Evolutionary conservation across 768 basidiomycete genomes (phyloP), one percentile per base, ranked within the genome.

Genomic region (Royoungia palumana): DNA sequence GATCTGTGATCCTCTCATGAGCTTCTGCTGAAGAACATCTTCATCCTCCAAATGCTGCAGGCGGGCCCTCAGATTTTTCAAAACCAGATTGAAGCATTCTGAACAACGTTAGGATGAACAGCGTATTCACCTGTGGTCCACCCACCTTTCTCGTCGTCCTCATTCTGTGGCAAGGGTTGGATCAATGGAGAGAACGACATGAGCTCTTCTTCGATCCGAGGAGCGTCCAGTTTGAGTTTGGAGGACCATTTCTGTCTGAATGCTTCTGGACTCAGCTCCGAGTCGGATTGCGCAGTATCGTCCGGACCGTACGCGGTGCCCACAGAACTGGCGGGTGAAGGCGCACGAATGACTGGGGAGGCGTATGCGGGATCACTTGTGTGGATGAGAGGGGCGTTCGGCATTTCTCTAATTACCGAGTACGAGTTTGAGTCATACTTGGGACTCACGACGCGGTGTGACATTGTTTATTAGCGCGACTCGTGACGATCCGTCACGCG

Each of bases 261-360:
- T 4, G 63, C 69, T 47, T 68, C 62, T 41, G 70, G 61, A 39
- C 63, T 60, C 34, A 77, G 60, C 49, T 66, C 68, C n/a, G 50
- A 51, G 47, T 77, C 76, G 4, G 68, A 69, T n/a, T 60, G 60
- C 32, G 56, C 58, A n/a, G 77, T 76, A 53, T 75, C 72, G 55
- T 77, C 77, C 14, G 63, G 64, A 7, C 70, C 73, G 27, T 76
- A 76, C n/a, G 71, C 66, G 35, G 76, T 76, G 32, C 72, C 75
- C 41, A 77, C 67, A 13, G 76, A 75, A 43, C 72, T 74, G 8
- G 72, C 72, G 25, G 76, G 77, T 3, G 76, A 77, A 5, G 74
- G 70, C 8, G 72, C 68, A 30, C 76, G 72, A 19, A 76, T 69
- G 48, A 77, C 64, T 3, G 76, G 75, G 2, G 76, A 67, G 27